Evolutionary conservation across 2,329 filamentous ascomycete species (phyloP), one percentile per base, ranked within the genome.

Genomic region (Xylaria digitata): DNA sequence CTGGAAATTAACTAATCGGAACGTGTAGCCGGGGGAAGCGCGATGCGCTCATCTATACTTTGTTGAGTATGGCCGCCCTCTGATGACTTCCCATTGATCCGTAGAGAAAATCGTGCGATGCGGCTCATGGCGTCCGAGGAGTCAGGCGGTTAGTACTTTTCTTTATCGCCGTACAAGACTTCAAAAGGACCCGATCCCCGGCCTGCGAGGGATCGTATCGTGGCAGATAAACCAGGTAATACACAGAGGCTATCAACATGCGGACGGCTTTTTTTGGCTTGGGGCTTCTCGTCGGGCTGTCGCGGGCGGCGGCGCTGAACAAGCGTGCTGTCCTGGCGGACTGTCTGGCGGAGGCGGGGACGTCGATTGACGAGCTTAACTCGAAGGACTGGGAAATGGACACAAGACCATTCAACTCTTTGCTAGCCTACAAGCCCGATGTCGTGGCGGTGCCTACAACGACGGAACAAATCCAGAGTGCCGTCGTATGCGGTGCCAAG

Each of bases 391-490:
- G 75, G 70, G 69, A 71, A 19, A 63, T 66, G 40, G 75, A 77
- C 30, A 68, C 69, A 23, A 72, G 70, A 5, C 71, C 76, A 6
- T 78, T 75, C 65, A 78, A 78, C 64, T 63, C 72, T 30, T 69
- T 76, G 42, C 32, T 78, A 21, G 50, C 67, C 17, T 78, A 73
- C 57, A 75, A 66, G 19, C 83, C 82, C 0, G 77, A 77, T 8
- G 80, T 80, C 13, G 80, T 85, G 46, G 81, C 82, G 0, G 74
- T 81, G 2, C 81, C 82, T 8, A 78, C 74, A 6, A 82, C 79
- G 13, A 74, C 75, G 49, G 78, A 81, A 50, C 79, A 84, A 61
- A 79, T 84, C 37, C 78, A 80, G 56, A 77, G 78, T 63, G 81
- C 82, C 8, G 79, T 85, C 13, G 71, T 78, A 23, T 85, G 83